Percentiles rank a stretch among this genome's conserved stretches.
Evolutionary conservation across 805 yeast genomes (phyloP).

Genomic region (Candida incommunis): DNA sequence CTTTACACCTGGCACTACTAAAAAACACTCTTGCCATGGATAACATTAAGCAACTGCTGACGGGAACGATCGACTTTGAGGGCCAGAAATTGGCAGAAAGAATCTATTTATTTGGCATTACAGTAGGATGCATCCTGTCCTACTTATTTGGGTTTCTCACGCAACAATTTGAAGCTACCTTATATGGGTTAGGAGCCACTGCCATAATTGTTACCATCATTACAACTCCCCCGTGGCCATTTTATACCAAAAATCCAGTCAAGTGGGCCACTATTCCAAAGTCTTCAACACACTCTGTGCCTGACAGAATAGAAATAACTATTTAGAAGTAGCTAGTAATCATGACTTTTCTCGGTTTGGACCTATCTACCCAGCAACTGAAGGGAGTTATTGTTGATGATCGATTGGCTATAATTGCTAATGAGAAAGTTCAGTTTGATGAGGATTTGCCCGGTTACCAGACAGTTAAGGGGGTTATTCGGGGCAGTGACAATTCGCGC

Average conservation of each 20-base stretch:
- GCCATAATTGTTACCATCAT: slow-evolving; percentile 22
- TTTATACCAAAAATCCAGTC: slow-evolving; percentile 35
- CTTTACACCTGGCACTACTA: no score
- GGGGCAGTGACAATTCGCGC: slow-evolving; percentile 27
- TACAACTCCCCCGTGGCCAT: slow-evolving; percentile 46
- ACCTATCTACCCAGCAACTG: slow-evolving; percentile 80
- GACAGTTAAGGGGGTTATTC: slow-evolving; percentile 59
- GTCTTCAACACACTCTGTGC: neutral
- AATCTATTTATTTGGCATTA: slow-evolving; percentile 4
- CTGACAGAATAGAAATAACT: neutral
- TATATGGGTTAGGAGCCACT: slow-evolving; percentile 27
- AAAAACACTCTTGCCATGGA: no score
- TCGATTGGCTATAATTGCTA: slow-evolving; percentile 35
- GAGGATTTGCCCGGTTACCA: slow-evolving; percentile 43
- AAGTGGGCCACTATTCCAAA: slow-evolving; percentile 24
- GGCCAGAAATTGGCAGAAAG: neutral
- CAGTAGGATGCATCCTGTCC: slow-evolving; percentile 19
- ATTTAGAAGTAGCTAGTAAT: neutral
- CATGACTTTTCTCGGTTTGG: slow-evolving; percentile 51
- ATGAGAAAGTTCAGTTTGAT: slow-evolving; percentile 63
- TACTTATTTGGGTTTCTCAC: slow-evolving; percentile 33
- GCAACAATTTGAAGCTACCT: slow-evolving; percentile 28
- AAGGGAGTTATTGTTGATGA: slow-evolving; percentile 56
- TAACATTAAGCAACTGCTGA: neutral
- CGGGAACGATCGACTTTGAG: slow-evolving; percentile 4